Conservation (phyloP, 352 stramenopile species). For the Phytophthora podocarpi region DNA sequence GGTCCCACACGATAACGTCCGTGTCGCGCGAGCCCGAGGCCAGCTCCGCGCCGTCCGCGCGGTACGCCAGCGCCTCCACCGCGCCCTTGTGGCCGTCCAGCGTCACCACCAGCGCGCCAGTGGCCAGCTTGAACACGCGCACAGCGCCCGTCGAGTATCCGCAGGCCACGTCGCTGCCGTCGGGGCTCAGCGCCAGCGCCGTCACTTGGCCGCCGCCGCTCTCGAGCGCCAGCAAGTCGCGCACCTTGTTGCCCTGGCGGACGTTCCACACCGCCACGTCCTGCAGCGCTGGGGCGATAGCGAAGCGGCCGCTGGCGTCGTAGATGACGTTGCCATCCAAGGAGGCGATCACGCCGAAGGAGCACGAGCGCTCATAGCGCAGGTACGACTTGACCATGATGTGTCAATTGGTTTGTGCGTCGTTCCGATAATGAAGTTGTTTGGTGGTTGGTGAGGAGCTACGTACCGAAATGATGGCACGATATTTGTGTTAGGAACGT, state of each 20-base stretch:
- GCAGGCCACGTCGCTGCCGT: slow-evolving; percentile 77
- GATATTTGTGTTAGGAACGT: background rate
- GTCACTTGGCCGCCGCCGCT: slow-evolving; percentile 76
- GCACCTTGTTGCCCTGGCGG: slow-evolving; percentile 84
- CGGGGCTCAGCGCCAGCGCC: slow-evolving; percentile 73
- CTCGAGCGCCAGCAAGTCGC: slow-evolving; percentile 53
- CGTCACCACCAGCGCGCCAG: slow-evolving; percentile 78
- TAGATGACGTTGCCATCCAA: slow-evolving; percentile 90
- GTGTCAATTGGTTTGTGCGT: background rate
- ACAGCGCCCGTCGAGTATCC: slow-evolving; percentile 87
- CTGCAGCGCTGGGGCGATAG: slow-evolving; percentile 89
- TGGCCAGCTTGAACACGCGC: slow-evolving; percentile 80
- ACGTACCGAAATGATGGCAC: background rate
- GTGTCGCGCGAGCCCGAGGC: slow-evolving; percentile 90
- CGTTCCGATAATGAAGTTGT: background rate
- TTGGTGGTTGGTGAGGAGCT: slow-evolving; percentile 18
- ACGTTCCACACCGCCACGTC: slow-evolving; percentile 94
- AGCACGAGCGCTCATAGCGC: slow-evolving; percentile 89
- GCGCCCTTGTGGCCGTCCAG: slow-evolving; percentile 90
- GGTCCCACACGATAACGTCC: slow-evolving; percentile 95
- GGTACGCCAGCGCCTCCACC: slow-evolving; percentile 82
- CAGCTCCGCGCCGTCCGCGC: slow-evolving; percentile 77
- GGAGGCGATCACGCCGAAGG: slow-evolving; percentile 92
- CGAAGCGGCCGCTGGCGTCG: slow-evolving; percentile 85
- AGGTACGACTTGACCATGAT: slow-evolving; percentile 93